A percentile compares a stretch with the other conserved stretches of the same genome.
Conservation (phyloP, 139 green algal species). For the Nannochloris sp. region DNA sequence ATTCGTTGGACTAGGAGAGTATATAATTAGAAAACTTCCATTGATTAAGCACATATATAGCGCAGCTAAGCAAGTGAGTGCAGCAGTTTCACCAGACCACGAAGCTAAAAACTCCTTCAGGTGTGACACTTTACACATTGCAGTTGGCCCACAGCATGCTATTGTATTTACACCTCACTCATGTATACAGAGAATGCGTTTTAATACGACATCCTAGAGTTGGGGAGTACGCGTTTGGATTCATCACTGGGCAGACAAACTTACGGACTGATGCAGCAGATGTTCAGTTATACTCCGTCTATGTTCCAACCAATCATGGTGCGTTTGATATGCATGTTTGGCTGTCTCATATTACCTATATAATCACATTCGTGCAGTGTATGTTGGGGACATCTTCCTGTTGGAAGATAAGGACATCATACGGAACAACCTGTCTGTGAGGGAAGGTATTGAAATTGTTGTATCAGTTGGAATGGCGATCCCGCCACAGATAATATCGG, state of each 20-base stretch:
- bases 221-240: constrained; percentile 85
- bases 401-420: constrained; percentile 77
- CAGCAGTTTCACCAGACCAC: constrained; percentile 61
- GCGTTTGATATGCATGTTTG: constrained; percentile 30
- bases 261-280: constrained; percentile 42
- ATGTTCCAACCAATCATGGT: constrained; percentile 87
- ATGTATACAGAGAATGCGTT: constrained; percentile 62
- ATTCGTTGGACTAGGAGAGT: constrained; percentile 75
- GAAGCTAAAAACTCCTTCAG: constrained; percentile 65
- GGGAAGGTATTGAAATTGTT: constrained; percentile 75
- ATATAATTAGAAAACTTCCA: constrained; percentile 83
- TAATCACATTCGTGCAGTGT: constrained; percentile 22
- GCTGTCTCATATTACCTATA: background rate
- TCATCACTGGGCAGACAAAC: constrained; percentile 79
- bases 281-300: constrained; percentile 62
- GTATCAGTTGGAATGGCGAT: constrained; percentile 63
- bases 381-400: constrained; percentile 84
- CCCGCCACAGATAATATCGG: constrained; percentile 14
- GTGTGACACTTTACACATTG: background rate
- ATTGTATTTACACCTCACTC: constrained; percentile 42
- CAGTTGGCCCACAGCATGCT: background rate
- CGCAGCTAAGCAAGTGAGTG: constrained; percentile 83
- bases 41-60: constrained; percentile 93
- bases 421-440: constrained; percentile 73
- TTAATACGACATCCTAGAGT: constrained; percentile 76